Conservation (phyloP, 257 asterid species). For the Paulownia fortunei region DNA sequence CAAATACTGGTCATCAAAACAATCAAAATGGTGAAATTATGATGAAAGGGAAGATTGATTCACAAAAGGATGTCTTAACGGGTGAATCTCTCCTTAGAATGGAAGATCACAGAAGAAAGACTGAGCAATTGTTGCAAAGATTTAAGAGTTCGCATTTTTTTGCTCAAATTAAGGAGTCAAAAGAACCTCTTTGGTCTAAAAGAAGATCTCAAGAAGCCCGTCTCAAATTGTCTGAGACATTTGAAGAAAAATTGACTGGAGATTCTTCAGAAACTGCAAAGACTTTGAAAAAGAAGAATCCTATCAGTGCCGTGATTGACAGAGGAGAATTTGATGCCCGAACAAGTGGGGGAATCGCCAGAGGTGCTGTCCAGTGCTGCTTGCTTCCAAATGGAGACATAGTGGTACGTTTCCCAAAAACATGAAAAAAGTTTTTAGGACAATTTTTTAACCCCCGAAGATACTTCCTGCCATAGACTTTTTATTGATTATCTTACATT, state of each 20-base stretch:
- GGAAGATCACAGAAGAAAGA: conserved; percentile 86
- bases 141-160: conserved; percentile 86
- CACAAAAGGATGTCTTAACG: conserved; percentile 53
- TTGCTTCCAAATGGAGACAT: conserved; percentile 91
- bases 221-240: conserved; percentile 41
- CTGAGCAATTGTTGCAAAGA: conserved; percentile 67
- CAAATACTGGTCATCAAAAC: conserved; percentile 46
- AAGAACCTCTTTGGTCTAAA: conserved; percentile 89
- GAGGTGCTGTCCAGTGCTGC: conserved; percentile 84
- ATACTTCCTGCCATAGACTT: background rate
- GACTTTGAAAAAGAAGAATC: conserved; percentile 41
- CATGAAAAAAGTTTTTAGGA: conserved; percentile 17
- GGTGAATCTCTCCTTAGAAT: conserved; percentile 90
- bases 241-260: conserved; percentile 47
- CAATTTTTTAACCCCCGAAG: background rate
- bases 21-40: conserved; percentile 44
- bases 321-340: conserved; percentile 79
- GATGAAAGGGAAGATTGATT: conserved; percentile 42
- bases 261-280: conserved; percentile 50
- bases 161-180: conserved; percentile 78
- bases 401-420: conserved; percentile 76
- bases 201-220: conserved; percentile 53
- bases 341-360: conserved; percentile 89
- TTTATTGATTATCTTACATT: conserved; percentile 17
- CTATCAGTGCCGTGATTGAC: conserved; percentile 70